Percentiles rank a stretch among this genome's conserved stretches.
These are phyloP conservation scores for Dioscorea alata DNA, from an alignment of 106 monocot species.

Conservation along the genomic window DNA sequence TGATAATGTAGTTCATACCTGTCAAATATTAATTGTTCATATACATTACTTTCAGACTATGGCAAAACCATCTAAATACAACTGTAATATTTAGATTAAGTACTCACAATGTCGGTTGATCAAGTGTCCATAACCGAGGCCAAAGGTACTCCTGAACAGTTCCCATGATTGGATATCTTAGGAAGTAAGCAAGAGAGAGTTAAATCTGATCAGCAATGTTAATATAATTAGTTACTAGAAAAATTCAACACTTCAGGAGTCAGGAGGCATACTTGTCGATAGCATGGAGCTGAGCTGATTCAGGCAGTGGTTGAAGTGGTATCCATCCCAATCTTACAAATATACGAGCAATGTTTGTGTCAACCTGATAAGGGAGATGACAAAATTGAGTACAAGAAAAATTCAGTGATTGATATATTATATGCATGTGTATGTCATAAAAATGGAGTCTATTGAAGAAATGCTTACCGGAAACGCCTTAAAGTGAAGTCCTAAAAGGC, in stretches of 20 bases:
- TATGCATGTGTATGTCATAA: too few relatives aligned
- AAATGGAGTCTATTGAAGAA: not conserved
- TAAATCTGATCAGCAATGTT: not conserved
- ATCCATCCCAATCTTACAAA: conserved; percentile 88
- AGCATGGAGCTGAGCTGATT: conserved; percentile 69
- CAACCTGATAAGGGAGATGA: conserved; percentile 38
- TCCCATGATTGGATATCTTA: conserved; percentile 66
- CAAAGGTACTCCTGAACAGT: conserved; percentile 82
- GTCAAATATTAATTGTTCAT: not conserved
- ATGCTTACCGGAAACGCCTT: conserved; percentile 69
- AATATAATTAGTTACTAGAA: not conserved
- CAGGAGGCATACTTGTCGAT: conserved; percentile 55
- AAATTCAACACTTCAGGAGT: not conserved
- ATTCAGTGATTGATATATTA: not conserved
- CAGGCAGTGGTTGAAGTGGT: conserved; percentile 79
- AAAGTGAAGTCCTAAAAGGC: conserved; percentile 64
- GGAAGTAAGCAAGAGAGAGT: not conserved
- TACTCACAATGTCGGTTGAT: conserved; percentile 62
- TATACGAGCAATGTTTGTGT: conserved; percentile 82
- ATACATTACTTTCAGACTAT: not conserved
- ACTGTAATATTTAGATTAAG: not conserved
- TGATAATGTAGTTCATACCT: conserved; percentile 89
- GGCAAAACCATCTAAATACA: not conserved
- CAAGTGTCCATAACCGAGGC: conserved; percentile 77
- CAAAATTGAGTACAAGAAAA: not conserved